Conservation (phyloP, 2,329 filamentous ascomycete genomes). For the Penicillium sp. region DNA sequence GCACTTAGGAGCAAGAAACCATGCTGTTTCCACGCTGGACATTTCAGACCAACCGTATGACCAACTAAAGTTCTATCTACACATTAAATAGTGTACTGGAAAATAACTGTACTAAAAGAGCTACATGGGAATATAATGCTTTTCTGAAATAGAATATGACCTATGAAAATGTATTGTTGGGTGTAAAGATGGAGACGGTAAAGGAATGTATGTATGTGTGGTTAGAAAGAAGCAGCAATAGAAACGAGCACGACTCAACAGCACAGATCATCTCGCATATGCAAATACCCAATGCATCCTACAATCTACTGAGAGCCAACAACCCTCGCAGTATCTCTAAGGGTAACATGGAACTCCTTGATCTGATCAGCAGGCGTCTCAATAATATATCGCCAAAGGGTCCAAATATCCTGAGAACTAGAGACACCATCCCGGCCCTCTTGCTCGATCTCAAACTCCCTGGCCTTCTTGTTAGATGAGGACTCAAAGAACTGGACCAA, state of each 20-base stretch:
- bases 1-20: no score
- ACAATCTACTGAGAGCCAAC: neutral
- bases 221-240: neutral
- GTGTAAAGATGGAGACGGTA: neutral
- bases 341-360: neutral
- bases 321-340: neutral
- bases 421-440: neutral
- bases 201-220: neutral
- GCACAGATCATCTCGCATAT: neutral
- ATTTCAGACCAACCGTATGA: rapidly evolving
- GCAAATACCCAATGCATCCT: neutral
- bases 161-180: neutral
- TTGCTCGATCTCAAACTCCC: constrained; percentile 7
- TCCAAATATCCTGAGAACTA: constrained; percentile 5
- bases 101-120: no score
- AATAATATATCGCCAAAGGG: constrained; percentile 1
- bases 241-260: neutral
- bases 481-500: neutral
- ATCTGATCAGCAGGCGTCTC: neutral
- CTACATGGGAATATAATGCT: neutral
- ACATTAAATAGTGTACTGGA: neutral
- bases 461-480: neutral
- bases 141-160: neutral
- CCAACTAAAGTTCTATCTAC: neutral
- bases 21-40: no score